Conservation (phyloP, 441 rosid species). For the Pelargonium myrrhifolium region DNA sequence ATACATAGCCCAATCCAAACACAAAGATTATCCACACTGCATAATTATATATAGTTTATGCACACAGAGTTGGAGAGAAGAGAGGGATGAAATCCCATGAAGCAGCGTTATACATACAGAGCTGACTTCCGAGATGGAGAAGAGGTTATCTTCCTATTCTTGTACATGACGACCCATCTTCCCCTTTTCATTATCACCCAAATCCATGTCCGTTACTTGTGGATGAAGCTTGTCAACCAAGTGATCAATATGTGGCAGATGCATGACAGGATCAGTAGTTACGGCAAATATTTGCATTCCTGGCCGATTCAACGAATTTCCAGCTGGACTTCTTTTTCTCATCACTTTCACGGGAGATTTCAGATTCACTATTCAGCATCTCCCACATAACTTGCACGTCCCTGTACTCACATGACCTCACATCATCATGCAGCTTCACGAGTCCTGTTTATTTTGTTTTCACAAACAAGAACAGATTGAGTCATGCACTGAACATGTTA, state of each 20-base stretch:
- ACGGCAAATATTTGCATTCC: not conserved
- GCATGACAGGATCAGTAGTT: not conserved
- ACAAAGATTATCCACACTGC: no score
- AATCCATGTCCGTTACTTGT: no score
- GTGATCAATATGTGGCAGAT: no score
- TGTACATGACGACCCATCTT: not conserved
- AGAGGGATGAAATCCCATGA: not conserved
- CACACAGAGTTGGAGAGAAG: no score
- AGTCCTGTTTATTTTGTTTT: not conserved
- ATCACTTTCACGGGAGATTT: not conserved
- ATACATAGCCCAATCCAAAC: no score
- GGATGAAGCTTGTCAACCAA: no score
- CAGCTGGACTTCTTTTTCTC: not conserved
- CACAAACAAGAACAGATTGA: not conserved
- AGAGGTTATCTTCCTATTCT: not conserved
- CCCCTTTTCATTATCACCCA: not conserved
- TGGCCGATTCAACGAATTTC: not conserved
- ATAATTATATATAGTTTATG: no score
- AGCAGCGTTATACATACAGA: not conserved
- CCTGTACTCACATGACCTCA: not conserved
- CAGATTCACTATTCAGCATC: not conserved
- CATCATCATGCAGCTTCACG: not conserved
- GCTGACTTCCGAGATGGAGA: not conserved
- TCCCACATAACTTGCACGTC: constrained; percentile 1
- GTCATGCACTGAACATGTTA: no score